Base-by-base conservation (phyloP, 163 green algal genomes). In the Chlamydomonas reinhardtii region DNA sequence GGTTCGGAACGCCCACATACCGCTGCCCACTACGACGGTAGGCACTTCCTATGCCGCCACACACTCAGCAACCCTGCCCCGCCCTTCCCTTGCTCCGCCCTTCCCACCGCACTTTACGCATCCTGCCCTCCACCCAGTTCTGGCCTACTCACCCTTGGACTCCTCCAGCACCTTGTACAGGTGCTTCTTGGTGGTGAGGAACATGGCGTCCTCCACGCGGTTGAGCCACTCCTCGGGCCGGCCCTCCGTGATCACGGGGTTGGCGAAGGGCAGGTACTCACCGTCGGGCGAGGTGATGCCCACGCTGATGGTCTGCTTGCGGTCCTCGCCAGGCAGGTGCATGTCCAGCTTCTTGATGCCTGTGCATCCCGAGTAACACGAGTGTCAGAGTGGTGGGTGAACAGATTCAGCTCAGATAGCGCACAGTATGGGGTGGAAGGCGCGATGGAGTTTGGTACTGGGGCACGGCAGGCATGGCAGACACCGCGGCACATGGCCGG, bases 191-290 rank as follows among this genome's bases (percentile, higher is more conserved):
- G 91, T 97, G 39, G 94, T 93, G 14, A 90, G 91, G 91, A 97
- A 97, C 96, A 98, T 98, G 43, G 94, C 95, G 22, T 94, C 93
- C 91, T 98, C 96, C 66, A 98, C 93, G 31, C 91, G 78, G 90
- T 97, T 97, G 19, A 98, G 93, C 96, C 96, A 98, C 80, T 97
- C 95, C 90, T 98, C 96, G 24, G 95, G 94, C 59, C 93, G 89
- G 15, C 96, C 95, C 85, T 98, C 94, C 12, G 94, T 96, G 34
- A 95, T 82, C 48, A 98, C 91, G 3, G 90, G 89, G 15, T 70
- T 83, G 71, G 87, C 72, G 73, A 98, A 95, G 5, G 95, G 93
- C 35, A 98, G 92, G 85, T 95, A 95, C 89, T 98, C 96, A 52
- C 93, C 94, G 89, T 98, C 95, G 31, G 93, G 94, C 2, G 94